Conservation (phyloP, 164 flowering plant species). For the Berberis thunbergii region DNA sequence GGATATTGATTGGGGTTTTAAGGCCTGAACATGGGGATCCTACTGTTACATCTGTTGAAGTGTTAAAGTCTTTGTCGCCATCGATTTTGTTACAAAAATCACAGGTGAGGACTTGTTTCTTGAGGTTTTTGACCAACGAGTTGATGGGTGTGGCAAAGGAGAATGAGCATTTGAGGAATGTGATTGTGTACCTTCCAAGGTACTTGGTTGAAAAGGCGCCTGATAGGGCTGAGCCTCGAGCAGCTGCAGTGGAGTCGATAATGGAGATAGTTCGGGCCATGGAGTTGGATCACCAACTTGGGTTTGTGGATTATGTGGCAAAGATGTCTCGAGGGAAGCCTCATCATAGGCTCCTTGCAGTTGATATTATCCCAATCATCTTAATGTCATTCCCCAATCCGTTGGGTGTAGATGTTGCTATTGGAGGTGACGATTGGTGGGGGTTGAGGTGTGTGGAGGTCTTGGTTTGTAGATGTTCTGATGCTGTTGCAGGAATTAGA, state of each 20-base stretch:
- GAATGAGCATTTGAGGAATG: conserved; percentile 45
- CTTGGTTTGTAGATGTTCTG: conserved; percentile 66
- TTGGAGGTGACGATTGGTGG: conserved; percentile 34
- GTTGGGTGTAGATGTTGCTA: conserved; percentile 21
- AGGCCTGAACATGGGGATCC: conserved; percentile 67
- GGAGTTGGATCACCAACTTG: conserved; percentile 53
- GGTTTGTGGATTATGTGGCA: conserved; percentile 62
- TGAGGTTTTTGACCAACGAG: conserved; percentile 43
- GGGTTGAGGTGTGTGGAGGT: conserved; percentile 58
- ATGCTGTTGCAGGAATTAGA: conserved; percentile 50
- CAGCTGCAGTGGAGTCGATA: conserved; percentile 72
- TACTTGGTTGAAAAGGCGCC: conserved; percentile 68
- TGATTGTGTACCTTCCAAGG: conserved; percentile 58
- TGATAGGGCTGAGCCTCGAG: conserved; percentile 80
- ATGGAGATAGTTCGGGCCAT: conserved; percentile 57
- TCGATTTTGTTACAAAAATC: conserved; percentile 50
- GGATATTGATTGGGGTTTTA: conserved; percentile 44
- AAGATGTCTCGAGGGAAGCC: conserved; percentile 72
- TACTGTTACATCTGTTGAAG: conserved; percentile 47
- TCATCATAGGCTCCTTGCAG: conserved; percentile 58
- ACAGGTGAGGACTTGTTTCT: conserved; percentile 46
- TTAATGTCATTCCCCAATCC: conserved; percentile 39
- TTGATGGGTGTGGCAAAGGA: conserved; percentile 34
- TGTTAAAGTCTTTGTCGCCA: conserved; percentile 52
- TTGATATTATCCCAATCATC: conserved; percentile 54